Percentiles rank a stretch among this genome's conserved stretches.
These are phyloP conservation scores for Apocynum venetum DNA, from an alignment of 257 asterid species.

Conservation along the genomic window DNA sequence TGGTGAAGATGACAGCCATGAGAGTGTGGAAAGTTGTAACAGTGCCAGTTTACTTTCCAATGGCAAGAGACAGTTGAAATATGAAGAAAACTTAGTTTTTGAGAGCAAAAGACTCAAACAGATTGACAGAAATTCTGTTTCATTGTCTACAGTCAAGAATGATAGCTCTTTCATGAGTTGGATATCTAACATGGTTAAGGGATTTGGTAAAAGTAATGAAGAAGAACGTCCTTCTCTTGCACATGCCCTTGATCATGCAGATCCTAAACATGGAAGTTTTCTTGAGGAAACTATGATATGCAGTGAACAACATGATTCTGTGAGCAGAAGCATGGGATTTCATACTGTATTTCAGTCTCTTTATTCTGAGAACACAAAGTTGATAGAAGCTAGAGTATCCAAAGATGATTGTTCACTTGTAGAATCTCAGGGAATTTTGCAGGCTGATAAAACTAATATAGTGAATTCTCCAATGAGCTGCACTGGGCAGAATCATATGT, in stretches of 20 bases:
- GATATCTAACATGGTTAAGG: constrained; percentile 77
- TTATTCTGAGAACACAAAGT: constrained; percentile 26
- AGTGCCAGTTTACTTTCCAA: constrained; percentile 37
- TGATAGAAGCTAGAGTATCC: constrained; percentile 14
- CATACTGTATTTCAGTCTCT: constrained; percentile 52
- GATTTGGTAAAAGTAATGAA: constrained; percentile 35
- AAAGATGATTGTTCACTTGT: constrained; percentile 22
- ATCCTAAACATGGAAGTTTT: constrained; percentile 15
- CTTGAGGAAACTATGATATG: constrained; percentile 20
- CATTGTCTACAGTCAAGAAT: constrained; percentile 23
- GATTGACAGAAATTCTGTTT: constrained; percentile 25
- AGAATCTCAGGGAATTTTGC: constrained; percentile 23
- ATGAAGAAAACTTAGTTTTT: constrained; percentile 18
- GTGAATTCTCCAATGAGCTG: constrained; percentile 16
- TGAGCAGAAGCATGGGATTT: constrained; percentile 35
- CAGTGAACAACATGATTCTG: constrained; percentile 26
- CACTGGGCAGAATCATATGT: constrained; percentile 13
- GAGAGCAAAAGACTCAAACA: constrained; percentile 54
- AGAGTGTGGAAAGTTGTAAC: constrained; percentile 69
- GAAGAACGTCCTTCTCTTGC: constrained; percentile 24
- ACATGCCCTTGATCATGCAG: constrained; percentile 25
- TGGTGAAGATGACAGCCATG: constrained; percentile 32
- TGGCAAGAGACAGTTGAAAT: constrained; percentile 31
- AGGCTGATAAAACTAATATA: constrained; percentile 17
- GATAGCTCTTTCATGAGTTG: constrained; percentile 66